A percentile compares a stretch with the other conserved stretches of the same genome.
These are phyloP conservation scores for Phytophthora rubi DNA, from an alignment of 352 stramenopile genomes.

Conservation along the genomic window DNA sequence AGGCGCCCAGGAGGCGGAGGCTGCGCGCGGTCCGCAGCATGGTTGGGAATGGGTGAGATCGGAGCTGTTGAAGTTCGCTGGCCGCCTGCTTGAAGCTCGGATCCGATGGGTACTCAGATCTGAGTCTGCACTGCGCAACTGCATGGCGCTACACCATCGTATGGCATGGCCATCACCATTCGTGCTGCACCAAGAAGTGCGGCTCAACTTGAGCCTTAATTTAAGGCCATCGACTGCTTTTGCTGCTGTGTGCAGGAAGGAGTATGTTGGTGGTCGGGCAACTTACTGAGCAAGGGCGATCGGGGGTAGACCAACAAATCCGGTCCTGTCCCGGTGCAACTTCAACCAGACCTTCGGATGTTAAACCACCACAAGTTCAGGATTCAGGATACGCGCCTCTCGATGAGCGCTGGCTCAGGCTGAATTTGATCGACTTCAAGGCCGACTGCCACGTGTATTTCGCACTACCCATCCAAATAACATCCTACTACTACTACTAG, in stretches of 20 bases:
- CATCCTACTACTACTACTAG: slow-evolving; percentile 14
- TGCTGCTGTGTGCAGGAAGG: too few relatives aligned
- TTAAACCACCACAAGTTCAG: slow-evolving; percentile 13
- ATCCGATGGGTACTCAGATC: neutral
- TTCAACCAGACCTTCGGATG: neutral
- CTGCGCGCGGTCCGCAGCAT: slow-evolving; percentile 17
- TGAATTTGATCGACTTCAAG: neutral
- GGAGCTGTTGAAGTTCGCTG: slow-evolving; percentile 6
- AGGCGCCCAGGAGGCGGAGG: slow-evolving; percentile 1
- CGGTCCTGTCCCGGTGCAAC: neutral
- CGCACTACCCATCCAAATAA: slow-evolving; percentile 1
- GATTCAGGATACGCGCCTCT: neutral
- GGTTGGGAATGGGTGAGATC: slow-evolving; percentile 8
- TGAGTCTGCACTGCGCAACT: neutral
- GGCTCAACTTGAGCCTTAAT: too few relatives aligned
- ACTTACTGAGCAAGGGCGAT: neutral
- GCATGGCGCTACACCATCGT: slow-evolving; percentile 3
- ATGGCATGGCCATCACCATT: neutral
- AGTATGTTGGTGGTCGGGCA: too few relatives aligned
- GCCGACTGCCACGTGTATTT: neutral
- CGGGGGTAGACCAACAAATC: neutral
- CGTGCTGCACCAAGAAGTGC: neutral
- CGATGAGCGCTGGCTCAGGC: too few relatives aligned
- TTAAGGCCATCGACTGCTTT: too few relatives aligned
- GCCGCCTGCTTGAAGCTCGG: slow-evolving; percentile 2